phyloP scores from a whole-genome alignment of 169 alveolate species.

The Plasmodium gonderi region DNA sequence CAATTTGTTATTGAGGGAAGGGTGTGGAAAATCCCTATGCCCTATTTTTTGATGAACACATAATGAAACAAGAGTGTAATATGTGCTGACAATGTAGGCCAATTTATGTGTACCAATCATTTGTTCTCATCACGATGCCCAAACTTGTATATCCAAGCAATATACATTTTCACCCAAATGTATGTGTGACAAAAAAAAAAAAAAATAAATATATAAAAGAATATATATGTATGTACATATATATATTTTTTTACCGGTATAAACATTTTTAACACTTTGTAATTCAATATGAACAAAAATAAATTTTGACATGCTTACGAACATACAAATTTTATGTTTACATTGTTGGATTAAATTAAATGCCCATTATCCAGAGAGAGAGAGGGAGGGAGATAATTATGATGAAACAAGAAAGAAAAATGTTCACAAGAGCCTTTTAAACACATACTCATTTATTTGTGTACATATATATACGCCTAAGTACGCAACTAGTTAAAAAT shows the following conservation, averaged over 20 bases:
- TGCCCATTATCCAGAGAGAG: background rate
- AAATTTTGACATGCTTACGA: background rate
- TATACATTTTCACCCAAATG: no score
- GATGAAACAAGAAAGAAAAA: background rate
- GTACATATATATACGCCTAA: background rate
- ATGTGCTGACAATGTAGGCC: background rate
- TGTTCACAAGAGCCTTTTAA: background rate
- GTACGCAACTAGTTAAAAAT: background rate
- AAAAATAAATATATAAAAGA: no score
- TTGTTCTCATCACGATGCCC: no score
- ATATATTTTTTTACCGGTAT: background rate
- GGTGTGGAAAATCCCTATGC: background rate
- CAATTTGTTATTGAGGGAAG: background rate
- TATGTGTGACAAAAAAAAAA: no score
- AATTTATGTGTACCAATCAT: background rate
- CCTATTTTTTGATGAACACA: background rate
- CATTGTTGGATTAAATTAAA: background rate
- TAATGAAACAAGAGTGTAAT: background rate
- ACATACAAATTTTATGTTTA: background rate
- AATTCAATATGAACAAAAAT: background rate
- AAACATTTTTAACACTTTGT: background rate
- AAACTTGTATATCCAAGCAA: no score
- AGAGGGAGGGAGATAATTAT: background rate
- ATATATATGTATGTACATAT: no score
- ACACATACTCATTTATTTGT: background rate